These are phyloP conservation scores for Cladosporium sp. DNA, from an alignment of 2,329 filamentous ascomycete species.

Conservation along the genomic window DNA sequence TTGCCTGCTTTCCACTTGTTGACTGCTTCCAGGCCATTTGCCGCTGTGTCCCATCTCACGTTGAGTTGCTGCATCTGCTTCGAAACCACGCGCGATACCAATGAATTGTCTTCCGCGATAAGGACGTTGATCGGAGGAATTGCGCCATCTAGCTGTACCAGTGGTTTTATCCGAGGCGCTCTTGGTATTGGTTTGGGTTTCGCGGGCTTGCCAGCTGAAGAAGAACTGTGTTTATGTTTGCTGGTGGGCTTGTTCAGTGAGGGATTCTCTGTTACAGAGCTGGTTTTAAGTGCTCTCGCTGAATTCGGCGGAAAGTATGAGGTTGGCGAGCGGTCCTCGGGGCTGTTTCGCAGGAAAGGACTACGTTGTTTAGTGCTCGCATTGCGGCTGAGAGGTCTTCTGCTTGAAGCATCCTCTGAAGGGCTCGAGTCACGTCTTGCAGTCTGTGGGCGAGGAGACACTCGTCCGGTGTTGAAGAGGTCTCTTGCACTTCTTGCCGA, in stretches of 20 bases:
- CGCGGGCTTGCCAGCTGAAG: conserved; percentile 26
- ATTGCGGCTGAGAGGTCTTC: background rate
- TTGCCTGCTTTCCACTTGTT: conserved; percentile 18
- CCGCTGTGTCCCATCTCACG: conserved; percentile 14
- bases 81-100: conserved; percentile 24
- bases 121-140: conserved; percentile 20
- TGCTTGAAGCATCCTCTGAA: background rate
- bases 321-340: background rate
- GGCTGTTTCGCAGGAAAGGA: background rate
- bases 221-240: background rate
- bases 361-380: background rate
- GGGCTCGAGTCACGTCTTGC: background rate
- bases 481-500: background rate
- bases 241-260: background rate
- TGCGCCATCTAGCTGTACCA: conserved; percentile 37
- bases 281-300: conserved; percentile 36
- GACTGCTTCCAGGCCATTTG: conserved; percentile 19
- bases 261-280: conserved; percentile 18
- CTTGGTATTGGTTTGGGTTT: conserved; percentile 32
- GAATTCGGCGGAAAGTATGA: background rate
- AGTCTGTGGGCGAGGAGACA: background rate
- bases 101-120: conserved; percentile 30
- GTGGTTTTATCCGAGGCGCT: conserved; percentile 13
- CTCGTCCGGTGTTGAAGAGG: background rate
- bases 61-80: conserved; percentile 20